Base-by-base conservation (phyloP, 2,329 filamentous ascomycete species). In the Trichoderma hamatum region DNA sequence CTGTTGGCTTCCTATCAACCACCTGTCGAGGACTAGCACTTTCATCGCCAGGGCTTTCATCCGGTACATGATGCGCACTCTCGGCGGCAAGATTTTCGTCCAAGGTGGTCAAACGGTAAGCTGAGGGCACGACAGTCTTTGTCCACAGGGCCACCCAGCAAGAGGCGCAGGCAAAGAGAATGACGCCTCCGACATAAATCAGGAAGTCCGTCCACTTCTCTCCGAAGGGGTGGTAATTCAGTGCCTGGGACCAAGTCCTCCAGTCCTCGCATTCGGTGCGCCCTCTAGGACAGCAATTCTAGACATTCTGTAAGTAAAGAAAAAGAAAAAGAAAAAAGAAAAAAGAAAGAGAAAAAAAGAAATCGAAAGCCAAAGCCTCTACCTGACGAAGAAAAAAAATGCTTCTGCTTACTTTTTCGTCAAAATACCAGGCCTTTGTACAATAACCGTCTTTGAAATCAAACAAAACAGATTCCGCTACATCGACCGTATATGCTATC, bases 381-480 rank as follows among this genome's bases (percentile, higher is more conserved):
- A 9, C 30, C 16, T 7, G 46, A 14, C 9, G 3, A 19, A 21
- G 3, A 1, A 55, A 26, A 9, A 14, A 21, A 9, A n/a, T 24
- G 30, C 10, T 9, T 34, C 11, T 21, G 46, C 51, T 24, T 52
- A 86, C 85, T 83, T 90, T 91, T 76, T 91, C 91, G 76, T 88
- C 92, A 39, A 89, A 81, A 75, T 91, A 91, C 91, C 93, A 97
- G 1, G 83, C 85, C 66, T 79, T 82, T 11, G 80, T 76, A 77
- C 96, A 99, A 78, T 95, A 95, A 0, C 96, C 96, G 74, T 94
- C 88, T 79, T 99, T 99, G 83, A 89, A 89, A 77, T 97, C 95
- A 78, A 96, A 99, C 5, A 97, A 85, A 1, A 90, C 88, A 2
- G 89, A 88, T 80, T 99, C 96, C 3, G 92, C 91, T 32, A 97